Conservation (phyloP, 2,329 filamentous ascomycete species). For the Colletotrichum sansevieriae region DNA sequence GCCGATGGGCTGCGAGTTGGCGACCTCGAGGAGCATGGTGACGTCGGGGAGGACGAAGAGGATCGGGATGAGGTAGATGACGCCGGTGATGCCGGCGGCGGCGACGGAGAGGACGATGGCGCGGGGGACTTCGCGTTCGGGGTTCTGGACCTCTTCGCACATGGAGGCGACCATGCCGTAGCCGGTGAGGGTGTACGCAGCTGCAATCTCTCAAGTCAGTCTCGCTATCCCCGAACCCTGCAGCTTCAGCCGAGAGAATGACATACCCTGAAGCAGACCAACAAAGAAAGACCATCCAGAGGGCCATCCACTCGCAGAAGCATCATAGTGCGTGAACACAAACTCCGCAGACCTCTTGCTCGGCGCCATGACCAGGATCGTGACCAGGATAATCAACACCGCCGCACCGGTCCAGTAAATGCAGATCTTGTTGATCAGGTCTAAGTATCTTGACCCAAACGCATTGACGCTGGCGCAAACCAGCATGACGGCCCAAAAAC, state of each 20-base stretch:
- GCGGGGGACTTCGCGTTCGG: slow-evolving; percentile 76
- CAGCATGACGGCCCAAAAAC: slow-evolving; percentile 79
- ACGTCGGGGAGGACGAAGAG: slow-evolving; percentile 82
- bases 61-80: slow-evolving; percentile 78
- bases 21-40: slow-evolving; percentile 70
- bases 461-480: slow-evolving; percentile 75
- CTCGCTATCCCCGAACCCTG: neutral
- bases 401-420: slow-evolving; percentile 78
- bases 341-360: slow-evolving; percentile 69
- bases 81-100: slow-evolving; percentile 74
- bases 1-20: slow-evolving; percentile 82
- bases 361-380: slow-evolving; percentile 72
- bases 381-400: slow-evolving; percentile 65
- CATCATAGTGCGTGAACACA: slow-evolving; percentile 78
- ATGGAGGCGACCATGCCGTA: slow-evolving; percentile 80
- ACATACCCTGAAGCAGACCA: slow-evolving; percentile 68
- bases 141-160: slow-evolving; percentile 80
- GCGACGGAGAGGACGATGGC: slow-evolving; percentile 79
- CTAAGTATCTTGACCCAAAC: slow-evolving; percentile 70
- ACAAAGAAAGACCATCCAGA: slow-evolving; percentile 80
- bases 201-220: slow-evolving; percentile 45
- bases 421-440: slow-evolving; percentile 79
- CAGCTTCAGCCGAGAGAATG: too few relatives aligned
- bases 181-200: slow-evolving; percentile 71
- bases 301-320: slow-evolving; percentile 74